A percentile compares a stretch with the other conserved stretches of the same genome.
Conservation (phyloP, 208 protist species). For the Acanthamoeba triangularis region DNA sequence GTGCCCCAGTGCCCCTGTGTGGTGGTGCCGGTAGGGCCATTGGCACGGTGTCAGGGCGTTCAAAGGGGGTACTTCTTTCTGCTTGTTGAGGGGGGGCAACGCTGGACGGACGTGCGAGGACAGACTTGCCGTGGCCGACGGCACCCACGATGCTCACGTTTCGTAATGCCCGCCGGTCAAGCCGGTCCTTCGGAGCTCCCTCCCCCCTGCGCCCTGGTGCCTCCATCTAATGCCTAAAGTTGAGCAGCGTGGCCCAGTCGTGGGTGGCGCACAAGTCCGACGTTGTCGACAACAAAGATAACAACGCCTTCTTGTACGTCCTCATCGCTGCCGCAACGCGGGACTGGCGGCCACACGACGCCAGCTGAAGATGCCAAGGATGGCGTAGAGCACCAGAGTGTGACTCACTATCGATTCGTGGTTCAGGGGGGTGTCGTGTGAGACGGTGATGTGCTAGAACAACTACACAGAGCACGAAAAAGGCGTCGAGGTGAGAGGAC, state of each 20-base stretch:
- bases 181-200: too few species aligned
- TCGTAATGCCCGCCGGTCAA: conserved; percentile 93
- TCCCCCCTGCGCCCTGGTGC: too few species aligned
- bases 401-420: not conserved
- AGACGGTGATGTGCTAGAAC: not conserved
- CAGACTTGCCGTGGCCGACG: conserved; percentile 97
- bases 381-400: conserved; percentile 4
- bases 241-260: too few species aligned
- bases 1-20: too few species aligned
- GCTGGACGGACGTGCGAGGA: conserved; percentile 94
- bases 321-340: too few species aligned
- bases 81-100: not conserved
- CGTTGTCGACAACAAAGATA: too few species aligned
- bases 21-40: too few species aligned
- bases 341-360: not conserved
- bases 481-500: not conserved
- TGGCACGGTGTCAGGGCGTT: too few species aligned
- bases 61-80: not conserved
- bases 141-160: conserved; percentile 96
- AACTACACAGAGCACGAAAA: too few species aligned
- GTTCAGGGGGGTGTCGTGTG: not conserved
- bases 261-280: too few species aligned
- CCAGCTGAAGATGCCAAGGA: not conserved
- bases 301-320: too few species aligned
- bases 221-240: too few species aligned